Evolutionary conservation across 2,329 filamentous ascomycete species (phyloP).

Genomic region (Aspergillus quadricinctus): DNA sequence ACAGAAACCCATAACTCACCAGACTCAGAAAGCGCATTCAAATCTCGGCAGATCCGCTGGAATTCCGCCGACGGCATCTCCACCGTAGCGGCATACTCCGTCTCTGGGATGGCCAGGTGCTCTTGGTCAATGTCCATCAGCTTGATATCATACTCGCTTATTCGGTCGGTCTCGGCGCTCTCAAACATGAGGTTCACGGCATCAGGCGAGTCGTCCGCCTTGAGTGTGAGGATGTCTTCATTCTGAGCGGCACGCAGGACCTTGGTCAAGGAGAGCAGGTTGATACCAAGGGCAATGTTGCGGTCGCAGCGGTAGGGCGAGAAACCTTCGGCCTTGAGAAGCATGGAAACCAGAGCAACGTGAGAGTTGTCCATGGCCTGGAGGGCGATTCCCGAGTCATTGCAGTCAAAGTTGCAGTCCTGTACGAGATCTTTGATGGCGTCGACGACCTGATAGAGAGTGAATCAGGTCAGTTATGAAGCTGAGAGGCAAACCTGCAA

Average conservation of each 20-base stretch:
- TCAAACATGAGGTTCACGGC: slow-evolving; percentile 95
- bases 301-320: slow-evolving; percentile 96
- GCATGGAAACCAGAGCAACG: slow-evolving; percentile 97
- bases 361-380: slow-evolving; percentile 99
- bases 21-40: slow-evolving; percentile 89
- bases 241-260: slow-evolving; percentile 90
- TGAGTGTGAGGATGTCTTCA: slow-evolving; percentile 91
- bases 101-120: slow-evolving; percentile 96
- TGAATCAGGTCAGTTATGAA: slow-evolving; percentile 7
- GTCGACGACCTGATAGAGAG: slow-evolving; percentile 71
- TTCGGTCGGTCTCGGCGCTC: slow-evolving; percentile 77
- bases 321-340: slow-evolving; percentile 94
- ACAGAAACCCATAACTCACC: slow-evolving; percentile 54
- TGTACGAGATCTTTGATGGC: slow-evolving; percentile 99
- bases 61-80: slow-evolving; percentile 86
- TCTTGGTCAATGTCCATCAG: slow-evolving; percentile 99
- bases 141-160: slow-evolving; percentile 99
- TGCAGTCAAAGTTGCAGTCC: slow-evolving; percentile 99
- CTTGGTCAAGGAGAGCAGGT: slow-evolving; percentile 93
- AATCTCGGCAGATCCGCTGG: slow-evolving; percentile 87
- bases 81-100: slow-evolving; percentile 93
- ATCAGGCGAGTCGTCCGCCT: slow-evolving; percentile 95
- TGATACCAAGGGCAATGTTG: slow-evolving; percentile 97
- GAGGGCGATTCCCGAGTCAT: slow-evolving; percentile 96
- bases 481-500: neutral